Evolutionary conservation across 495 filamentous ascomycete genomes (phyloP).

Genomic region (Hypoxylon perforatum): DNA sequence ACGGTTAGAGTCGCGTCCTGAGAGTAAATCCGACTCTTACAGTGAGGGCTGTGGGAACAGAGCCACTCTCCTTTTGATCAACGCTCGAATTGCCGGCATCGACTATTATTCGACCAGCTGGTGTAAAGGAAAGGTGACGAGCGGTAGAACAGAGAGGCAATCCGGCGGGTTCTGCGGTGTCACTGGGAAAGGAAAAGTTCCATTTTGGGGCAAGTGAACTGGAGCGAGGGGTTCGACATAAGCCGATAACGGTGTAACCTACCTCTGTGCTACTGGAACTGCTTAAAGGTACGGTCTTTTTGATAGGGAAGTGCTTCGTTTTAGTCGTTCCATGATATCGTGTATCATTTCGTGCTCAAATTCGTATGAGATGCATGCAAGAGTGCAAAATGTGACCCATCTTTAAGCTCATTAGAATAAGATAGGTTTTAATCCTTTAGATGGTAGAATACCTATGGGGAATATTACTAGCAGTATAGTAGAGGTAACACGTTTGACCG

Average conservation of each 20-base stretch:
- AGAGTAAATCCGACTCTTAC: not conserved
- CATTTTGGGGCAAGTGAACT: conserved; percentile 21
- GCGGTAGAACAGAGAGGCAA: conserved; percentile 32
- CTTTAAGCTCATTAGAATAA: no score
- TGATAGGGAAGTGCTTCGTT: no score
- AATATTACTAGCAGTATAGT: no score
- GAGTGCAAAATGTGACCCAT: no score
- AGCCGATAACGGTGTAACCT: conserved; percentile 39
- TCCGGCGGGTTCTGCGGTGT: conserved; percentile 15
- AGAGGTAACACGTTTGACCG: no score
- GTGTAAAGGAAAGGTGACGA: conserved; percentile 16
- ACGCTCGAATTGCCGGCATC: not conserved
- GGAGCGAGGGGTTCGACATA: not conserved
- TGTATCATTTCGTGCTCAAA: no score
- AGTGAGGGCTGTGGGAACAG: no score
- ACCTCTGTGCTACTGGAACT: not conserved
- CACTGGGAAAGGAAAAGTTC: conserved; percentile 26
- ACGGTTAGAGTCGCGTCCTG: not conserved
- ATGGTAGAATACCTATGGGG: no score
- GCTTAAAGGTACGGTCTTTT: no score
- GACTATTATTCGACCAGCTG: conserved; percentile 6
- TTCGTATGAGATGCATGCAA: no score
- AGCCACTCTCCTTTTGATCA: not conserved
- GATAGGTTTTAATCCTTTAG: no score
- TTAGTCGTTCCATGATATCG: no score